Evolutionary conservation across 768 basidiomycete genomes (phyloP).

Genomic region (Gymnopilus dilepis): DNA sequence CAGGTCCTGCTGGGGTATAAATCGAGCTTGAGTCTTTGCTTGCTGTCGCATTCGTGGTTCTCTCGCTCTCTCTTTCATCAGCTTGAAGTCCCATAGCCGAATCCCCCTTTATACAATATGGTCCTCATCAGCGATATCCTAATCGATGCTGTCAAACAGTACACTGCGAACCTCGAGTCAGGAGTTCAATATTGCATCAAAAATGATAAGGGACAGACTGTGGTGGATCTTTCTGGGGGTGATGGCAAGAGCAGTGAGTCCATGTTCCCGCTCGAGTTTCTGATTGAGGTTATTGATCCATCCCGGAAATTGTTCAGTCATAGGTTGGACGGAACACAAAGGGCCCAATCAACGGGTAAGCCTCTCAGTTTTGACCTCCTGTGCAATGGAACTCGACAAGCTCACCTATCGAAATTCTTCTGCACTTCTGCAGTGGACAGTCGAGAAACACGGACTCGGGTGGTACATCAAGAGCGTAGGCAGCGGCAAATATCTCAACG

Average conservation of each 20-base stretch:
- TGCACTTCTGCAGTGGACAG: background rate
- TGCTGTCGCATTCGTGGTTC: too few relatives aligned
- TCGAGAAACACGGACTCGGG: background rate
- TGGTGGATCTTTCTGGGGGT: slow-evolving; percentile 49
- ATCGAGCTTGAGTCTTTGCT: too few relatives aligned
- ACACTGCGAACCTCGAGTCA: slow-evolving; percentile 26
- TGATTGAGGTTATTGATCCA: too few relatives aligned
- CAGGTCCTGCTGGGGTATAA: too few relatives aligned
- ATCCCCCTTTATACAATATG: too few relatives aligned
- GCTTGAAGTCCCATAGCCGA: too few relatives aligned
- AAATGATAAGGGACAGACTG: slow-evolving; percentile 45
- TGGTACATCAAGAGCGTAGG: slow-evolving; percentile 36
- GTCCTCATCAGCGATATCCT: too few relatives aligned
- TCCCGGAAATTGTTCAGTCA: background rate
- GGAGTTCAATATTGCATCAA: slow-evolving; percentile 37
- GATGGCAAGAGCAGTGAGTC: slow-evolving; percentile 42
- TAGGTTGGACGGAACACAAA: background rate
- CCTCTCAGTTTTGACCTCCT: background rate
- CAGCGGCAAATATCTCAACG: slow-evolving; percentile 35
- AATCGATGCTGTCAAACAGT: background rate
- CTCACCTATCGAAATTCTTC: background rate
- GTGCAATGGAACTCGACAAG: background rate
- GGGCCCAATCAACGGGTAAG: background rate
- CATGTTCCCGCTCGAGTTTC: too few relatives aligned
- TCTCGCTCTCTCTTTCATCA: too few relatives aligned